Evolutionary conservation across 2,329 filamentous ascomycete genomes (phyloP).

Genomic region (Phoma sp.): DNA sequence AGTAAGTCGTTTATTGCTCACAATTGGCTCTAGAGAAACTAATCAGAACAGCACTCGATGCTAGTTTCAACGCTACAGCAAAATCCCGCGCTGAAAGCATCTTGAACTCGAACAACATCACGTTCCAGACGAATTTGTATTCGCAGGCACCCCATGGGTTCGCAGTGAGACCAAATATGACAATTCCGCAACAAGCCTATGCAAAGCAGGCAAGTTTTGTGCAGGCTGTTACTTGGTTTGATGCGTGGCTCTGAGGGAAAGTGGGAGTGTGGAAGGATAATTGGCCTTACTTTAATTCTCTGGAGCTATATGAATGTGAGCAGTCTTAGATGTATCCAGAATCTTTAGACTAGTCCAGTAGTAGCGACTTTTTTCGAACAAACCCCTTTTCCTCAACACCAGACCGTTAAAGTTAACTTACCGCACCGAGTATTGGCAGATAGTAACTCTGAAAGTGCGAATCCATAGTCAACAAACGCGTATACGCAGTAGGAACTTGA

Average conservation of each 20-base stretch:
- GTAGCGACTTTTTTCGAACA: too few relatives aligned
- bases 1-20: slow-evolving; percentile 47
- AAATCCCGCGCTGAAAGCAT: slow-evolving; percentile 34
- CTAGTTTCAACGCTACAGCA: slow-evolving; percentile 26
- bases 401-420: too few relatives aligned
- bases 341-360: too few relatives aligned
- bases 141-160: slow-evolving; percentile 46
- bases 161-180: slow-evolving; percentile 42
- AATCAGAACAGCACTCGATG: slow-evolving; percentile 30
- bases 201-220: slow-evolving; percentile 47
- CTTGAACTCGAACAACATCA: slow-evolving; percentile 36
- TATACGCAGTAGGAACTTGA: too few relatives aligned
- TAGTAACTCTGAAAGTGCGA: too few relatives aligned
- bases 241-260: slow-evolving; percentile 35
- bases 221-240: slow-evolving; percentile 49
- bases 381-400: too few relatives aligned
- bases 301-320: too few relatives aligned
- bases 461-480: too few relatives aligned
- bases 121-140: slow-evolving; percentile 45
- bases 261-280: background rate
- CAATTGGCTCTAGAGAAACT: too few relatives aligned
- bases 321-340: too few relatives aligned
- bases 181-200: slow-evolving; percentile 40
- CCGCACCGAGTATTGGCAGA: too few relatives aligned
- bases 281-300: too few relatives aligned